Percentiles rank a stretch among this genome's conserved stretches.
These are phyloP conservation scores for Stemphylium vesicarium DNA, from an alignment of 2,329 filamentous ascomycete species.

Conservation along the genomic window DNA sequence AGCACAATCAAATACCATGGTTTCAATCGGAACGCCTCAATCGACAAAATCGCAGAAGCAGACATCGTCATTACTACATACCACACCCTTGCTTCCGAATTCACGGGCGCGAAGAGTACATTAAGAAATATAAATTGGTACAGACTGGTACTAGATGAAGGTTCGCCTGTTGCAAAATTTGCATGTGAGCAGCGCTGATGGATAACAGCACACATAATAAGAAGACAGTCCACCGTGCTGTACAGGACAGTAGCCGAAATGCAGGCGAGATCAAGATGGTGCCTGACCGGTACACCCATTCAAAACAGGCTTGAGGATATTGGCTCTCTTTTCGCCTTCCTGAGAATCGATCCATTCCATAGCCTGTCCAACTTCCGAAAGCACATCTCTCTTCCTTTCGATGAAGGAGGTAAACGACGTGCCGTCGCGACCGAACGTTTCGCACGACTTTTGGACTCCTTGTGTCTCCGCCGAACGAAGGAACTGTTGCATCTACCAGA, in stretches of 20 bases:
- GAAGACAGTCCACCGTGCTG: constrained; percentile 54
- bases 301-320: constrained; percentile 62
- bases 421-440: no score
- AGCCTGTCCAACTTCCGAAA: constrained; percentile 52
- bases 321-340: constrained; percentile 58
- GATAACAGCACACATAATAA: background rate
- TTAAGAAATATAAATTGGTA: constrained; percentile 37
- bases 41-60: no score
- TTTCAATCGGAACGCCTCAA: background rate
- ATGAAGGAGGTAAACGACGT: no score
- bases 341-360: constrained; percentile 53
- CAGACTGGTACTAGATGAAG: constrained; percentile 41
- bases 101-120: constrained; percentile 4
- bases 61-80: constrained; percentile 43
- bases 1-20: background rate
- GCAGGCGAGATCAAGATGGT: constrained; percentile 48
- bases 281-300: constrained; percentile 52
- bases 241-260: constrained; percentile 51
- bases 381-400: constrained; percentile 45
- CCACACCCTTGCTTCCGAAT: constrained; percentile 29
- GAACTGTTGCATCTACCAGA: constrained; percentile 50
- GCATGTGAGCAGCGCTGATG: no score
- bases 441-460: constrained; percentile 33
- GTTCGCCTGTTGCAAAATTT: background rate
- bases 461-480: constrained; percentile 54